Base-by-base conservation (phyloP, 495 filamentous ascomycete genomes). In the Poronia punctata region DNA sequence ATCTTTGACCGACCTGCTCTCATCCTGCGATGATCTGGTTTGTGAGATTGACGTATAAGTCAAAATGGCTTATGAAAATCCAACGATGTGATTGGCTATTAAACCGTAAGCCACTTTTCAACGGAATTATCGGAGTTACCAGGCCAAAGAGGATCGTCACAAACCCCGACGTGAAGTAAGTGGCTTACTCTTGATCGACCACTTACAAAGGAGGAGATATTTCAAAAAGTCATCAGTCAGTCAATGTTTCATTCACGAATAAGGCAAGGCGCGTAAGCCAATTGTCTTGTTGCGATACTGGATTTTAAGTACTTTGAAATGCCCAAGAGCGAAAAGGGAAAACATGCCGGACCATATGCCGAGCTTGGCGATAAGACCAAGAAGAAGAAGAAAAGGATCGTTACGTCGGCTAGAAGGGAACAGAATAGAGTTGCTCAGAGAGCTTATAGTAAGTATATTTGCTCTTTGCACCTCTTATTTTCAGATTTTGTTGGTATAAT, bases 351-450 rank as follows among this genome's bases (percentile, higher is more conserved):
- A 3, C 10, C 30, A 20, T 15, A 20, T 20, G 7, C 41, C 25
- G 15, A 11, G 20, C 4, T 3, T 15, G 17, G 9, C 2, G 23
- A 21, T 16, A 11, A 22, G 33, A 38, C 25, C 3, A 30, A 11
- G 7, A 35, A 35, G 26, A 29, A 36, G 14, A 52, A 48, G 28
- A 53, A 49, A 24, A 57, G 67, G 11, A 43, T 60, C n/a, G 47
- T 68, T 24, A 71, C 67, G 3, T 46, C 49, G 9, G 65, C 67
- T 21, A 55, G 65, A 6, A 60, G 57, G 48, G 58, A 63, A 25
- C 65, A 68, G 40, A 71, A 71, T 24, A 45, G 56, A 17, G 38
- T 58, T 12, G 61, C 64, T n/a, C 67, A 71, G 42, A 53, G 53
- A 40, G 50, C 54, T 5, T 71, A 61, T 34, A 56, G 67, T 71